Evolutionary conservation across 331 rosid species (phyloP).

Genomic region (Rhamnella rubrinervis): DNA sequence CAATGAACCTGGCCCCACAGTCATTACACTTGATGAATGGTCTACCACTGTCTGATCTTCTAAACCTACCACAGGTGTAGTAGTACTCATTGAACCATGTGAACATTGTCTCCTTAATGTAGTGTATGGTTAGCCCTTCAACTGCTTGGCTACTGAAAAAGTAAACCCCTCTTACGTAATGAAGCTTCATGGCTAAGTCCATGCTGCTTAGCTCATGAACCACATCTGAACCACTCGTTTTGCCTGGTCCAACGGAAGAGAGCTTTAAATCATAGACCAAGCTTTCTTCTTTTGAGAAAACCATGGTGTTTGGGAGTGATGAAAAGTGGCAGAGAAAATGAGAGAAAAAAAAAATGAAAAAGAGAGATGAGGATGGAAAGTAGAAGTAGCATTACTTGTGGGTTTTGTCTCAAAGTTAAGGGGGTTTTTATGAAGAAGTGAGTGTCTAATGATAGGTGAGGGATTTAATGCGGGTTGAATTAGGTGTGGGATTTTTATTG

Average conservation of each 20-base stretch:
- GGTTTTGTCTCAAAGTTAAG: too few species aligned
- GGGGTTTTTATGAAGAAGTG: too few species aligned
- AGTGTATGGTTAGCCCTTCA: constrained; percentile 21
- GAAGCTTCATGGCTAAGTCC: constrained; percentile 91
- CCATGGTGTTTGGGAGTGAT: constrained; percentile 33
- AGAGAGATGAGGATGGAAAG: too few species aligned
- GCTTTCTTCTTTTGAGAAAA: constrained; percentile 24
- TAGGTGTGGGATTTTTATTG: constrained; percentile 1
- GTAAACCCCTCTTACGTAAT: constrained; percentile 62
- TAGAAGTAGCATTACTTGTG: not conserved
- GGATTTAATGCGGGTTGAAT: not conserved
- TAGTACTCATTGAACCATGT: constrained; percentile 30
- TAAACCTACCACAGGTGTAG: constrained; percentile 55
- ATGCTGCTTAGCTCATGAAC: constrained; percentile 37
- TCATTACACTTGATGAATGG: constrained; percentile 80
- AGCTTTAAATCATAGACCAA: constrained; percentile 43
- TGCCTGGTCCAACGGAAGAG: constrained; percentile 72
- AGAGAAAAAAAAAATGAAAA: not conserved
- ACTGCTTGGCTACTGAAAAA: constrained; percentile 39
- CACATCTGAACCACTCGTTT: constrained; percentile 25
- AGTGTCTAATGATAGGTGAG: not conserved
- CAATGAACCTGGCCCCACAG: constrained; percentile 75
- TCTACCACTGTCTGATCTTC: constrained; percentile 59
- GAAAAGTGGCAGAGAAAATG: constrained; percentile 2
- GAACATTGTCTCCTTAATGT: constrained; percentile 48